Base-by-base conservation (phyloP, 2,329 filamentous ascomycete genomes). In the Pseudofabraea citricarpa region DNA sequence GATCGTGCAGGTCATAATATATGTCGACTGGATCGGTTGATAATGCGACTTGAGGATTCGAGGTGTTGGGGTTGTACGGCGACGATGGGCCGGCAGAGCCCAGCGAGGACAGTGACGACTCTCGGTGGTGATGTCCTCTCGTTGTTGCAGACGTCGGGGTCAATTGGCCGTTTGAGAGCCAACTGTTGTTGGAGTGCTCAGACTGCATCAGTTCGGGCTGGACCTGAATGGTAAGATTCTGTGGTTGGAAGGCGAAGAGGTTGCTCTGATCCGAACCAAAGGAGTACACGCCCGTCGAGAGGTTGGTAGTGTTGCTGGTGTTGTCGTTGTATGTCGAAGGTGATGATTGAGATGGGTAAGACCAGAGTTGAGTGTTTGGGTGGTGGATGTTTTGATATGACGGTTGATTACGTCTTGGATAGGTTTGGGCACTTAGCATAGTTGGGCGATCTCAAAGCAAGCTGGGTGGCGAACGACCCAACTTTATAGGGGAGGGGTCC, bases 31-130 rank as follows among this genome's bases (percentile, higher is more conserved):
- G 19, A 24, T 37, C 35, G 7, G 35, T 37, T 21, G 35, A 37
- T 8, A 37, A 21, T 7, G 64, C 65, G 54, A 83, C 77, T 7
- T 79, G 75, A 2, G 78, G 78, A 48, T 80, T 77, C 27, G 75
- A 70, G 2, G 68, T 73, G 55, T 69, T 77, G 45, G 71, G 65
- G 29, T 70, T 72, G 58, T 70, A 82, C 3, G 79, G 78, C 15
- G 79, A 83, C 0, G 72, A 68, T 15, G 79, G 79, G n/a, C 74
- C 76, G 26, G 74, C 70, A 0, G 79, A 82, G 9, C 75, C 77
- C 31, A 81, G 55, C 0, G 79, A 82, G 0, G 79, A 82, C 27
- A 79, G 64, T 6, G 78, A 82, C 2, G 78, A 77, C 50, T 82
- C 77, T 52, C 79, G 73, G 36, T 82, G 70, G 54, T 83, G 79